Evolutionary conservation across 176 grass and related monocot genomes (phyloP).

Genomic region (Chrysopogon serrulatus): DNA sequence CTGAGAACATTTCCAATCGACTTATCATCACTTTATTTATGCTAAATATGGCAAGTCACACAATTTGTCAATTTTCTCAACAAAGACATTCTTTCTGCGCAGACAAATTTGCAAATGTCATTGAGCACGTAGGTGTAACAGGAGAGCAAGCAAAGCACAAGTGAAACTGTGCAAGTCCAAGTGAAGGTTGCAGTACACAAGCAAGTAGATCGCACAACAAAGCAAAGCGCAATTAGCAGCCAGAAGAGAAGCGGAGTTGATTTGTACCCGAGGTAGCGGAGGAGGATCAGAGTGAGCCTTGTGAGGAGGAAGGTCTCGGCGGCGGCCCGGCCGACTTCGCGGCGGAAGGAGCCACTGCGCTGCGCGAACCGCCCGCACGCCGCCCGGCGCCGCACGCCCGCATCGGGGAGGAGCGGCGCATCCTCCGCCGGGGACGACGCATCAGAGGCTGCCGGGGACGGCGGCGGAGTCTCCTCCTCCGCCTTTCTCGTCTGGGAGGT

Average conservation of each 20-base stretch:
- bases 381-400: conserved; percentile 24
- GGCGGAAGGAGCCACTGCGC: conserved; percentile 34
- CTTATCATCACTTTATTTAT: not conserved
- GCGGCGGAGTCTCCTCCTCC: conserved; percentile 28
- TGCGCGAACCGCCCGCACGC: conserved; percentile 29
- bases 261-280: conserved; percentile 86
- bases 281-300: conserved; percentile 69
- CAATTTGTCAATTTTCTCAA: not conserved
- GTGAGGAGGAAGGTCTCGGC: conserved; percentile 70
- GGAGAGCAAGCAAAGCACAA: not conserved
- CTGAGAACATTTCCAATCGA: not conserved
- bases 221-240: not conserved
- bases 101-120: not conserved
- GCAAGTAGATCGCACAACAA: not conserved
- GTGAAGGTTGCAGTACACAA: not conserved
- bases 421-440: not conserved
- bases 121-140: not conserved
- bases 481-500: not conserved
- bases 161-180: not conserved
- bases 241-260: not conserved
- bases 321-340: conserved; percentile 38
- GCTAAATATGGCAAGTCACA: not conserved
- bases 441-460: not conserved
- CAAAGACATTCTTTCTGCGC: not conserved
- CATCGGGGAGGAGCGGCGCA: conserved; percentile 25